A percentile compares a stretch with the other conserved stretches of the same genome.
Evolutionary conservation across 2,329 filamentous ascomycete genomes (phyloP).

Genomic region (Cercospora citrullina): DNA sequence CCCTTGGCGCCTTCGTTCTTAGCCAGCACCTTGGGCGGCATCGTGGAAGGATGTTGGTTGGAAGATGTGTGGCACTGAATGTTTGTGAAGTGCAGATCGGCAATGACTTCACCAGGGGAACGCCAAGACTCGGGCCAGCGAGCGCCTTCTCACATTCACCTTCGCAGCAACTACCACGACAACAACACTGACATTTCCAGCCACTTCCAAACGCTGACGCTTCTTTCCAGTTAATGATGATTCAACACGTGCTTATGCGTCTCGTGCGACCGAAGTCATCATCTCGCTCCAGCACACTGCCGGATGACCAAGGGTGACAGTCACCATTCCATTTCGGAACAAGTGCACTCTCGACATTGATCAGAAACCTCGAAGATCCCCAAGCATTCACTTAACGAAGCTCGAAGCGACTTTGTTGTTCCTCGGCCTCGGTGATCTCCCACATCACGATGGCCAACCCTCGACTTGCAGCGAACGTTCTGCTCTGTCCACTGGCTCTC

Average conservation of each 20-base stretch:
- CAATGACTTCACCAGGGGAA: conserved; percentile 10
- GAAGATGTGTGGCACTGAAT: neutral
- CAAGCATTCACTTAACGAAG: neutral
- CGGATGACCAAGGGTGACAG: neutral
- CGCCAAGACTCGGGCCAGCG: neutral
- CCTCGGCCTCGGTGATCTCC: neutral
- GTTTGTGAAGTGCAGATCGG: conserved; percentile 1
- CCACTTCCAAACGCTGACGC: too few species aligned
- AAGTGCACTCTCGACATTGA: neutral
- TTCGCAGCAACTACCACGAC: neutral
- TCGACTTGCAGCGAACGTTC: neutral
- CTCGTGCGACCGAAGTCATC: neutral
- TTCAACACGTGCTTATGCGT: neutral
- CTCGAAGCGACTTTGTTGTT: neutral
- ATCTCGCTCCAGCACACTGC: neutral
- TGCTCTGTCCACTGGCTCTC: neutral
- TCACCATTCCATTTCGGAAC: neutral
- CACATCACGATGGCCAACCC: neutral
- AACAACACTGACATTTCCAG: neutral
- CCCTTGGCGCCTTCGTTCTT: conserved; percentile 33
- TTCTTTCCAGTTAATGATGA: neutral
- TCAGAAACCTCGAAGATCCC: neutral
- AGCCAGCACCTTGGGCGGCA: conserved; percentile 38
- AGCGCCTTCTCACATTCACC: neutral
- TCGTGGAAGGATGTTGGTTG: conserved; percentile 11